Percentiles rank a stretch among this genome's conserved stretches.
Conservation (phyloP, 768 basidiomycete genomes). For the Clathrus columnatus region DNA sequence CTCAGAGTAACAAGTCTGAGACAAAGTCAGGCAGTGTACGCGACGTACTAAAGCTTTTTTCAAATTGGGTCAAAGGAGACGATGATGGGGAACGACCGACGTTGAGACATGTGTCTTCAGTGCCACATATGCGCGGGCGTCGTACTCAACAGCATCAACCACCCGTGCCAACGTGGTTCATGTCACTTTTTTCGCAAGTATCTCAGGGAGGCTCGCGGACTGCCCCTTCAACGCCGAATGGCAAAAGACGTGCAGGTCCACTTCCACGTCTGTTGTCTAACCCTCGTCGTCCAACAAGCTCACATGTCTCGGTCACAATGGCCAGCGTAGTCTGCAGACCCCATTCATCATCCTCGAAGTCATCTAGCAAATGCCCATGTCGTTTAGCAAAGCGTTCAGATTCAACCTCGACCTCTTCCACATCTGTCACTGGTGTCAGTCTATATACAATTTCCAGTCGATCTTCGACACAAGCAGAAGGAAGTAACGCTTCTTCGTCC, state of each 20-base stretch:
- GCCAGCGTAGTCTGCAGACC: conserved; percentile 60
- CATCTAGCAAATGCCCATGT: conserved; percentile 26
- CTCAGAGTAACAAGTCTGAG: conserved; percentile 20
- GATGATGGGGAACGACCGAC: conserved; percentile 9
- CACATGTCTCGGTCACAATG: conserved; percentile 34
- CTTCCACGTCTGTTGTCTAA: conserved; percentile 19
- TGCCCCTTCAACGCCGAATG: background rate
- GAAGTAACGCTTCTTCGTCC: background rate
- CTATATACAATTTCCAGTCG: background rate
- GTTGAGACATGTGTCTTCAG: conserved; percentile 19
- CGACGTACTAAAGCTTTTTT: conserved; percentile 37
- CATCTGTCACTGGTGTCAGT: background rate
- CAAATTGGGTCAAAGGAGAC: conserved; percentile 1
- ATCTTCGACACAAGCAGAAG: background rate
- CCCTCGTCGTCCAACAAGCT: conserved; percentile 18
- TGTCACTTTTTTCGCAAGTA: conserved; percentile 16
- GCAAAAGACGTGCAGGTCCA: conserved; percentile 23
- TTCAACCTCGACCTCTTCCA: background rate
- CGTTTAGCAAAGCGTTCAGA: background rate
- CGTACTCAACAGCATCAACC: conserved; percentile 25
- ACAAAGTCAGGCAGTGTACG: conserved; percentile 36
- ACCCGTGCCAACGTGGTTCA: conserved; percentile 28
- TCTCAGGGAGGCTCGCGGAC: background rate
- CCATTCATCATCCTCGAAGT: conserved; percentile 56
- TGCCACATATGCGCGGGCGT: conserved; percentile 12